These are phyloP conservation scores for Comarum palustre DNA, from an alignment of 306 rosid genomes.

Conservation along the genomic window DNA sequence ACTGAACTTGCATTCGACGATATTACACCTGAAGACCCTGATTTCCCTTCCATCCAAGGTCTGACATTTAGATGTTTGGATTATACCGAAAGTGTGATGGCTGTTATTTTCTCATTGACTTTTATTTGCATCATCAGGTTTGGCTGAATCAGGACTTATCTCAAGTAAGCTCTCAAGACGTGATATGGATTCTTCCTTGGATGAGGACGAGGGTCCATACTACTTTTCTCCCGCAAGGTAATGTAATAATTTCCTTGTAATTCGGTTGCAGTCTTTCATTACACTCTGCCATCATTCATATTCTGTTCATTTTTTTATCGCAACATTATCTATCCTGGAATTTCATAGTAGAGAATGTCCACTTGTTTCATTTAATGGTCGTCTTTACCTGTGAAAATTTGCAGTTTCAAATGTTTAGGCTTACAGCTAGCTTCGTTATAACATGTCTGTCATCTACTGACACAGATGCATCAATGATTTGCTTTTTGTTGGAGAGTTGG, in stretches of 20 bases:
- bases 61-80: slow-evolving; percentile 20
- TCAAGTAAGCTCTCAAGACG: slow-evolving; percentile 84
- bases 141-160: slow-evolving; percentile 98
- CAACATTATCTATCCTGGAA: neutral
- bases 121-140: slow-evolving; percentile 53
- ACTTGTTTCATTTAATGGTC: neutral
- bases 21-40: slow-evolving; percentile 80
- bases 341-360: neutral
- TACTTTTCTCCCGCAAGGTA: slow-evolving; percentile 84
- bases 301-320: neutral
- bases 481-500: slow-evolving; percentile 26
- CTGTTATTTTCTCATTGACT: neutral
- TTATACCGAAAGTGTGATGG: neutral
- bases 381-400: neutral
- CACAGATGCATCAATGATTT: slow-evolving; percentile 13
- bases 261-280: neutral
- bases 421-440: slow-evolving; percentile 5
- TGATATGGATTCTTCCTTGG: slow-evolving; percentile 59
- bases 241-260: neutral
- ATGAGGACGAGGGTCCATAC: slow-evolving; percentile 56
- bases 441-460: slow-evolving; percentile 6
- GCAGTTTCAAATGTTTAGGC: neutral
- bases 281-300: neutral
- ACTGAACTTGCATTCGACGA: slow-evolving; percentile 96
- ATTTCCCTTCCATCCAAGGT: slow-evolving; percentile 96